Conservation (phyloP, 2,329 filamentous ascomycete genomes). For the Epichloe typhina region DNA sequence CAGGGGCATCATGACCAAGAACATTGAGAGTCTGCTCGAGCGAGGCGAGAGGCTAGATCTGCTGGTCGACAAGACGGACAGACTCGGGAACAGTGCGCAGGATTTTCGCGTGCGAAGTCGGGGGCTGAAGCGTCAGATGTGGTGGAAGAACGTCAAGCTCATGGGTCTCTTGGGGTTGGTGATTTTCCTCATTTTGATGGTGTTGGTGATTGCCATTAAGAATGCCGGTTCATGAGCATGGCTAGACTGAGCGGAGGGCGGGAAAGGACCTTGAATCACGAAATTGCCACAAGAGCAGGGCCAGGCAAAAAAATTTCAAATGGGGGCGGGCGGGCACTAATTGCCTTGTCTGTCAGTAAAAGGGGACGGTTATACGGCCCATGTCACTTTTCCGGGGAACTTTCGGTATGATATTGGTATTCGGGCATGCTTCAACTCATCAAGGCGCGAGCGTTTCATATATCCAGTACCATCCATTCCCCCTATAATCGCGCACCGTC, state of each 20-base stretch:
- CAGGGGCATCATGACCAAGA: slow-evolving; percentile 85
- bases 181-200: slow-evolving; percentile 42
- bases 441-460: neutral
- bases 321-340: neutral
- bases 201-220: slow-evolving; percentile 42
- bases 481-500: neutral
- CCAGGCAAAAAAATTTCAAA: neutral
- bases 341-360: neutral
- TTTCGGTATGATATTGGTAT: neutral
- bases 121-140: slow-evolving; percentile 85
- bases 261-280: neutral
- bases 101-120: slow-evolving; percentile 84
- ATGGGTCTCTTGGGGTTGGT: slow-evolving; percentile 70
- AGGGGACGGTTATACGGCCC: neutral
- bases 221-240: slow-evolving; percentile 15
- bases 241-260: neutral
- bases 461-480: neutral
- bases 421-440: neutral
- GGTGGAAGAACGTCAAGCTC: slow-evolving; percentile 98
- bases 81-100: slow-evolving; percentile 72
- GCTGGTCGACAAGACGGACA: slow-evolving; percentile 91
- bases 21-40: slow-evolving; percentile 82
- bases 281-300: neutral
- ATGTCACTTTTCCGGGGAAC: neutral
- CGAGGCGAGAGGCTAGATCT: slow-evolving; percentile 86